Base-by-base conservation (phyloP, 176 grass and related monocot species). In the Urochloa ruziziensis region DNA sequence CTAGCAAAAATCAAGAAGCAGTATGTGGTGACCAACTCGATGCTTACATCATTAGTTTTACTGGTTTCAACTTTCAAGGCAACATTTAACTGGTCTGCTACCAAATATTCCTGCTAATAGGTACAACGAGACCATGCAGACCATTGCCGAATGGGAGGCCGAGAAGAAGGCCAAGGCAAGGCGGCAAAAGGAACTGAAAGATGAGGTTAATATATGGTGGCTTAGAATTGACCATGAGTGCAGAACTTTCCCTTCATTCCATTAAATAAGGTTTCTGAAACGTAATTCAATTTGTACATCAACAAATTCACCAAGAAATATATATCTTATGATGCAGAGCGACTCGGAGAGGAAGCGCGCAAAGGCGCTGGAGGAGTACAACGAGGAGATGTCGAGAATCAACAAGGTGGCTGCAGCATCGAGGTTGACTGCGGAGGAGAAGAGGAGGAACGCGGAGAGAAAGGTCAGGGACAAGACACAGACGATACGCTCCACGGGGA, bases 161-260 rank as follows among this genome's bases (percentile, higher is more conserved):
- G 82, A 91, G 71, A 95, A 91, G 87, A 91, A 84, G 84, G 67
- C 61, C 47, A 93, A 93, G 70, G 89, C 93, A 11, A 86, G 78
- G 86, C 67, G 79, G 27, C 76, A 82, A 21, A 85, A 80, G 87
- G 60, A 88, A 3, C 79, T 47, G 13, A 91, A 85, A 83, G 53
- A 39, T 40, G 78, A 95, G 92, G 96, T 97, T 73, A 27, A 25
- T n/a, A n/a, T n/a, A n/a, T 40, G 53, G 21, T 57, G 2, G 21
- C 51, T 53, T 40, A 40, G 39, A 40, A 40, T 6, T 46, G 11
- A 11, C 10, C 43, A 46, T 46, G 10, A 46, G 10, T 12, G 43
- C 10, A 46, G 2, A 46, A 46, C 43, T 3, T 46, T 46, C 43
- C 10, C 11, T 39, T 39, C 37, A 39, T 46, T 46, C 43, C 43